Percentiles rank a stretch among this genome's conserved stretches.
These are phyloP conservation scores for Liquidambar formosana DNA, from an alignment of 164 flowering plant genomes.

Conservation along the genomic window DNA sequence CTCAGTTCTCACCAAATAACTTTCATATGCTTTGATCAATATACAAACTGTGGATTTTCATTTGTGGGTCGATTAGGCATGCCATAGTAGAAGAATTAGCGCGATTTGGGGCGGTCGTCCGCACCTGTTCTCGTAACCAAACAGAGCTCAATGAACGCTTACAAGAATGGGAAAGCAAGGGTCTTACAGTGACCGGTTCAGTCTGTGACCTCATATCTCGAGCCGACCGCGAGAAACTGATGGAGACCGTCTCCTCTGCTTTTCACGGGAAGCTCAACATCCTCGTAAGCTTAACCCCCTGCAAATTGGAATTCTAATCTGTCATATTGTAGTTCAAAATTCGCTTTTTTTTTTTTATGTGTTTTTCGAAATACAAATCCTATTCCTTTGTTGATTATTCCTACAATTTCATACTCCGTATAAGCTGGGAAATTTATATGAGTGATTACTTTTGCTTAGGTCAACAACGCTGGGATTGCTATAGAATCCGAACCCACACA, in stretches of 20 bases:
- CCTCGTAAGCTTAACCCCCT: constrained; percentile 22
- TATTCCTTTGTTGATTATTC: too few species aligned
- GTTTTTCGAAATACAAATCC: too few species aligned
- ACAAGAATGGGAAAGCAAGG: constrained; percentile 35
- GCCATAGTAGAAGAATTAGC: constrained; percentile 49
- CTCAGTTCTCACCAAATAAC: background rate
- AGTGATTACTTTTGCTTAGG: background rate
- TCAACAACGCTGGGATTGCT: constrained; percentile 23
- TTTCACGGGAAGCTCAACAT: constrained; percentile 44
- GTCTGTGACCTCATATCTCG: constrained; percentile 25
- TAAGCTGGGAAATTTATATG: too few species aligned
- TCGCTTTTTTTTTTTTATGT: too few species aligned
- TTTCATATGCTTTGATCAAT: background rate
- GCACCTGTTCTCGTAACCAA: constrained; percentile 37
- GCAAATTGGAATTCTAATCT: too few species aligned
- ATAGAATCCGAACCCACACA: background rate
- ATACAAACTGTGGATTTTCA: too few species aligned
- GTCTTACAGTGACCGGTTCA: constrained; percentile 32
- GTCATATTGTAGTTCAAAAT: too few species aligned
- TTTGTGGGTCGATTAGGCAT: too few species aligned
- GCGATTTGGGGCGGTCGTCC: constrained; percentile 41
- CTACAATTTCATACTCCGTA: too few species aligned
- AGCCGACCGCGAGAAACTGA: constrained; percentile 9
- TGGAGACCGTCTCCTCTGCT: constrained; percentile 19
- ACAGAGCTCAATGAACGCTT: constrained; percentile 25